Conservation (phyloP, 2,329 filamentous ascomycete species). For the Paraphaeosphaeria sporulosa region DNA sequence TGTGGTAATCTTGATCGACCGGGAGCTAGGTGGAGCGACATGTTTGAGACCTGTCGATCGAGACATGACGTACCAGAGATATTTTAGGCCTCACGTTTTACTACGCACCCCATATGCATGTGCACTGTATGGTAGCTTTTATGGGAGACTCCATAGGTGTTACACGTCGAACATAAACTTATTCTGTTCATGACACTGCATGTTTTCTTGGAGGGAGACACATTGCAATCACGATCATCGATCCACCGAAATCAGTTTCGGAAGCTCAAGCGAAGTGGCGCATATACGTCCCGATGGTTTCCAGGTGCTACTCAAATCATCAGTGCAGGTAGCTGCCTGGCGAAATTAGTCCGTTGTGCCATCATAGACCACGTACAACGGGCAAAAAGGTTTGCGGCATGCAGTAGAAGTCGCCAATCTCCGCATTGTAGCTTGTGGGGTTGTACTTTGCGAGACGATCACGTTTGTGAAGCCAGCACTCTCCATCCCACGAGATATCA, state of each 20-base stretch:
- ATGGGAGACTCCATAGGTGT: too few species aligned
- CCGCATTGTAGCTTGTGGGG: background rate
- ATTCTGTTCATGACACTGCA: background rate
- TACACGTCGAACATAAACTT: background rate
- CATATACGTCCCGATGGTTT: background rate
- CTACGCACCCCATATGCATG: too few species aligned
- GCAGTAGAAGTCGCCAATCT: background rate
- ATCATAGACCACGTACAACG: background rate
- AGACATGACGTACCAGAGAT: background rate
- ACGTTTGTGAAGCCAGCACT: too few species aligned
- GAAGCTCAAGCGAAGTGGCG: background rate
- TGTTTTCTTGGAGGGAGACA: too few species aligned
- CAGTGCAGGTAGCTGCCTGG: background rate
- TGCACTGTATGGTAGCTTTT: too few species aligned
- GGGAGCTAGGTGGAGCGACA: background rate
- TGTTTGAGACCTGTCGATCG: constrained; percentile 10
- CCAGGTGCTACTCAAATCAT: background rate
- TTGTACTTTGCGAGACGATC: too few species aligned
- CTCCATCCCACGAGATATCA: too few species aligned
- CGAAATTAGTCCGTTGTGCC: background rate
- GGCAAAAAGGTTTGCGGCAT: background rate
- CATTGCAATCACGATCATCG: too few species aligned
- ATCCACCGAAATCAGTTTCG: background rate
- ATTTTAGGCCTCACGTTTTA: background rate
- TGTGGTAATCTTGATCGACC: background rate